These are phyloP conservation scores for Dryas alaskensis DNA, from an alignment of 306 rosid genomes.

Conservation along the genomic window DNA sequence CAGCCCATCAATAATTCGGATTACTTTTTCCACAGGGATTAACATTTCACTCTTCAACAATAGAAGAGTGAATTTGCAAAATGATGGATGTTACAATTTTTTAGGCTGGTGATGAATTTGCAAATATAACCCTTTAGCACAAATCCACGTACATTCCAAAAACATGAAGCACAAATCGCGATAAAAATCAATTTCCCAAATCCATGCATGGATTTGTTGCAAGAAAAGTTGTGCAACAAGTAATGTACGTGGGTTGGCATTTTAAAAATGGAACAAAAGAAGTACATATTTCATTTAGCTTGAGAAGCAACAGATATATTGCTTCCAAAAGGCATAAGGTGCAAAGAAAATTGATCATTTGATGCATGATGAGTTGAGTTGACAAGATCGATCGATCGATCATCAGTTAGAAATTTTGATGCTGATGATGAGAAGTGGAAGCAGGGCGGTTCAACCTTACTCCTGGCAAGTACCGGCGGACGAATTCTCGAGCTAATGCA, in stretches of 20 bases:
- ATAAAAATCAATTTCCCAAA: background rate
- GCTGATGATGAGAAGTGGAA: constrained; percentile 23
- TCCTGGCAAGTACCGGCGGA: constrained; percentile 59
- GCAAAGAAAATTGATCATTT: constrained; percentile 8
- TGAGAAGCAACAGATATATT: background rate
- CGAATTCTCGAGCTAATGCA: constrained; percentile 56
- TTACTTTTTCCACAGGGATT: too few species aligned
- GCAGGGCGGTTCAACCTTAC: constrained; percentile 46
- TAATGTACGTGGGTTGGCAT: background rate
- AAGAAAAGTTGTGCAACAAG: background rate
- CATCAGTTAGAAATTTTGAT: constrained; percentile 5
- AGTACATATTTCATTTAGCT: background rate
- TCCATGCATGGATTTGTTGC: background rate
- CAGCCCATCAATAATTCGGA: too few species aligned
- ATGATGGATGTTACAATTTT: too few species aligned
- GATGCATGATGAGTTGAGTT: too few species aligned
- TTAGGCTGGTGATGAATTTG: too few species aligned
- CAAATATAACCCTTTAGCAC: too few species aligned
- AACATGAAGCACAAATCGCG: background rate
- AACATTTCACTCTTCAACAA: too few species aligned
- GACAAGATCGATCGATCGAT: background rate
- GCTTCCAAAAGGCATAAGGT: constrained; percentile 7
- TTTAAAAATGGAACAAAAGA: background rate
- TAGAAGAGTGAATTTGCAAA: too few species aligned
- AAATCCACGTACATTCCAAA: too few species aligned